These are phyloP conservation scores for Trichoderma sp. DNA, from an alignment of 2,329 filamentous ascomycete species.

Conservation along the genomic window DNA sequence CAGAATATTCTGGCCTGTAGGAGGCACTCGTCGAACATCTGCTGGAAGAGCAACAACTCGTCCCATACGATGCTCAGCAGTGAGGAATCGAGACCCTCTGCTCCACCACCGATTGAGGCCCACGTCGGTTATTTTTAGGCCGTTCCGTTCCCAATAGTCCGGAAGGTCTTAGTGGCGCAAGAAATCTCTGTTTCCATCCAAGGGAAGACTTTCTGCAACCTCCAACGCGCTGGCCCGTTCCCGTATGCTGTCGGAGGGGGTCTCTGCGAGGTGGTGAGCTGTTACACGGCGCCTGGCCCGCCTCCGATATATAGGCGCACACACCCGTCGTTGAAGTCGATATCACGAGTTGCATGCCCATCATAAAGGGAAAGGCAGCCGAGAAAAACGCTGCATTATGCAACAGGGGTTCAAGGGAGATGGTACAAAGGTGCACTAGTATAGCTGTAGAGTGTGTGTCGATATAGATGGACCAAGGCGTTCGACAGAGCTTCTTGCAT, in stretches of 20 bases:
- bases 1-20: slow-evolving; percentile 12
- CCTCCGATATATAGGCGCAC: neutral
- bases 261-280: neutral
- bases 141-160: slow-evolving; percentile 20
- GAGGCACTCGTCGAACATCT: slow-evolving; percentile 1
- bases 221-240: neutral
- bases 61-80: slow-evolving; percentile 19
- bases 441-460: neutral
- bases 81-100: slow-evolving; percentile 11
- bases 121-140: slow-evolving; percentile 26
- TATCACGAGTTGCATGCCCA: neutral
- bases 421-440: neutral
- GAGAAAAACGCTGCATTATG: neutral
- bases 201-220: neutral
- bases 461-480: neutral
- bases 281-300: slow-evolving; percentile 12
- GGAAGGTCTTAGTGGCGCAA: slow-evolving; percentile 21
- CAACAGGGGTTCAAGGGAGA: neutral
- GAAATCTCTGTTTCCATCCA: slow-evolving; percentile 1
- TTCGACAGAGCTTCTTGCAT: neutral
- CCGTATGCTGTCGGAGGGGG: neutral
- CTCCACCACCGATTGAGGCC: slow-evolving; percentile 9
- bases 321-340: neutral
- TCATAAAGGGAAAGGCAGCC: neutral
- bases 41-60: neutral